phyloP scores from a whole-genome alignment of 805 yeast species.

The Dipodascopsis tothii region DNA sequence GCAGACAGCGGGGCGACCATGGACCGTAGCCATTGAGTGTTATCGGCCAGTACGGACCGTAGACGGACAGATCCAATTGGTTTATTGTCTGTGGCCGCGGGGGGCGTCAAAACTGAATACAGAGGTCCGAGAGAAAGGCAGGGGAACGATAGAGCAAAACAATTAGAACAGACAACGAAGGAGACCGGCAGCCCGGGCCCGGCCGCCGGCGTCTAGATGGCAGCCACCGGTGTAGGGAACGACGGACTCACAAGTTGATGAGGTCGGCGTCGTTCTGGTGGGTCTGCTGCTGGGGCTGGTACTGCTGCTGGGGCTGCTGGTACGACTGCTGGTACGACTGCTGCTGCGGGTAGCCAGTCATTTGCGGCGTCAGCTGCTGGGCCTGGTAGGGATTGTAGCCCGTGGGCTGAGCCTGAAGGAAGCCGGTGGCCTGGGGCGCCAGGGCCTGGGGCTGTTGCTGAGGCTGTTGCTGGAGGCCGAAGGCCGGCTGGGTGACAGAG shows the following conservation, averaged over 20 bases:
- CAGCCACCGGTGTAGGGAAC: neutral
- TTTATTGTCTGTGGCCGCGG: too few relatives aligned
- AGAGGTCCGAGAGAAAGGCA: too few relatives aligned
- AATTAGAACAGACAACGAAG: too few relatives aligned
- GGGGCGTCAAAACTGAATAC: too few relatives aligned
- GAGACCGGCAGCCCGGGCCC: neutral
- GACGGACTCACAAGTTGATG: neutral
- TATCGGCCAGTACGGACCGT: neutral
- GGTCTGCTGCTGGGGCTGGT: neutral
- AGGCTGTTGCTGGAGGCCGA: slow-evolving; percentile 9
- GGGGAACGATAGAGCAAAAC: too few relatives aligned
- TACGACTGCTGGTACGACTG: too few relatives aligned
- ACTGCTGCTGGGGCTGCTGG: neutral
- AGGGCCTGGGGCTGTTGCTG: slow-evolving; percentile 8
- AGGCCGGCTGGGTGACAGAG: slow-evolving; percentile 7
- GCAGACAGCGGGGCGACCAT: too few relatives aligned
- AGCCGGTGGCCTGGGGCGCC: slow-evolving; percentile 6
- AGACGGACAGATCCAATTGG: neutral
- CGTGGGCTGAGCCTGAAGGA: too few relatives aligned
- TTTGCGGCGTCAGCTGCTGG: too few relatives aligned
- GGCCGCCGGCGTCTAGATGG: neutral
- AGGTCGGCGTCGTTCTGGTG: neutral
- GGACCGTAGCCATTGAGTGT: too few relatives aligned
- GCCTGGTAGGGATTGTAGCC: too few relatives aligned
- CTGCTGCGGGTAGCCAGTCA: neutral